Percentiles rank a stretch among this genome's conserved stretches.
Conservation (phyloP, 208 protist genomes). For the Porcisia deanei region DNA sequence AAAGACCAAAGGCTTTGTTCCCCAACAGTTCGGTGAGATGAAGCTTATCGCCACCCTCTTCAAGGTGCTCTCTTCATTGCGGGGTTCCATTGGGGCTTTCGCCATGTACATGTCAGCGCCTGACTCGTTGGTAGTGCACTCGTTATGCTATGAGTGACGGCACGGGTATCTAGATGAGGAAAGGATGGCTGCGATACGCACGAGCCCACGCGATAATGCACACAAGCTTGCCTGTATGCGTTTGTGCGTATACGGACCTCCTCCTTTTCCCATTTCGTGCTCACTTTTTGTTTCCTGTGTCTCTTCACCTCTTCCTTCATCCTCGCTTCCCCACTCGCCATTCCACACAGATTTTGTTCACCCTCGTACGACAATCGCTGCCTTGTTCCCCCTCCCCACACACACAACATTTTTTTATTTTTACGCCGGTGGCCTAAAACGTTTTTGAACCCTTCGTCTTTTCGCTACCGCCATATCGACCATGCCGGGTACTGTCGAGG, state of each 20-base stretch:
- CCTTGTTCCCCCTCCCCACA: too few species aligned
- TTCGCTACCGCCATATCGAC: neutral
- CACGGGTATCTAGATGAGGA: neutral
- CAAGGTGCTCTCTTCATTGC: neutral
- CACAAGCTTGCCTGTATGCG: neutral
- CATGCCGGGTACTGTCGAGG: constrained; percentile 40
- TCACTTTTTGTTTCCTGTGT: neutral
- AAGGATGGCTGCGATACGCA: neutral
- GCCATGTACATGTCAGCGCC: neutral
- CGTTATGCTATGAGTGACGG: neutral
- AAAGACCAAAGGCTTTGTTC: neutral
- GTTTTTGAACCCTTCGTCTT: constrained; percentile 4
- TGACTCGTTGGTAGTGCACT: too few species aligned
- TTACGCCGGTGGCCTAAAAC: neutral
- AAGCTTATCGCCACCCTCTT: neutral
- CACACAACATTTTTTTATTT: too few species aligned
- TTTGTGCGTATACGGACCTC: neutral
- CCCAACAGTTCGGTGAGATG: neutral
- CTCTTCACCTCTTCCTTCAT: neutral
- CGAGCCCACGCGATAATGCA: neutral
- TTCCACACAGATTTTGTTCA: neutral
- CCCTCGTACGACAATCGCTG: too few species aligned
- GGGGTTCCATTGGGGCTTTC: neutral
- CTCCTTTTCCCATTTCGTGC: neutral
- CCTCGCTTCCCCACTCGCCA: neutral